Evolutionary conservation across 495 filamentous ascomycete genomes (phyloP).

Genomic region (Elasticomyces elasticus): DNA sequence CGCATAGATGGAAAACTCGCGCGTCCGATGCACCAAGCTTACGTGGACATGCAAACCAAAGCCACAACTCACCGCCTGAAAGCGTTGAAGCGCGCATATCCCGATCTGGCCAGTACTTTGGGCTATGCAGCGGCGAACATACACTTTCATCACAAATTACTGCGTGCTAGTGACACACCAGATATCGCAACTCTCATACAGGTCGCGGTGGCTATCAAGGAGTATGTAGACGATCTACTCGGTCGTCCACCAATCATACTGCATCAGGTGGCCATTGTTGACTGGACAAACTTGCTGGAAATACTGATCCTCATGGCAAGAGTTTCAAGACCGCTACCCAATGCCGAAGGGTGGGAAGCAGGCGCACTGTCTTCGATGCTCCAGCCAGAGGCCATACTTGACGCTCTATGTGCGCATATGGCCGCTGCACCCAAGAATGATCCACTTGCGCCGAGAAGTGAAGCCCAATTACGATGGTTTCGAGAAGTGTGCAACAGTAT

Average conservation of each 20-base stretch:
- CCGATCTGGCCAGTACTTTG: neutral
- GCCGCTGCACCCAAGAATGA: neutral
- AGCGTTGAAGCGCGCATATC: constrained; percentile 6
- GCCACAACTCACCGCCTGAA: neutral
- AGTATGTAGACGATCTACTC: constrained; percentile 8
- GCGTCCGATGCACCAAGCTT: neutral
- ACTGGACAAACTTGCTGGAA: constrained; percentile 12
- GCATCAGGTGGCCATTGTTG: constrained; percentile 5
- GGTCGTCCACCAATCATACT: neutral
- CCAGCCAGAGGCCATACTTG: constrained; percentile 7
- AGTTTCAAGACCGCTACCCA: neutral
- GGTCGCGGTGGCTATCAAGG: constrained; percentile 7
- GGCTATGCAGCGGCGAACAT: neutral
- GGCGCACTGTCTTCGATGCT: constrained; percentile 10
- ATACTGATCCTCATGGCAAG: constrained; percentile 3
- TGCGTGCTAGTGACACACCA: neutral
- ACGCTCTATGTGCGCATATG: constrained; percentile 7
- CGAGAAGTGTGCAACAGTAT: constrained; percentile 2
- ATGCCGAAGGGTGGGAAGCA: constrained; percentile 5
- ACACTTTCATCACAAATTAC: neutral
- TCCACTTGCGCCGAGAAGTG: neutral
- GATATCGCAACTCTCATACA: constrained; percentile 6
- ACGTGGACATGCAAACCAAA: neutral
- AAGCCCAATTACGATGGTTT: constrained; percentile 7
- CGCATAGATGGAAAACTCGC: neutral